These are phyloP conservation scores for Globisporangium takayamanum DNA, from an alignment of 352 stramenopile genomes.

Conservation along the genomic window DNA sequence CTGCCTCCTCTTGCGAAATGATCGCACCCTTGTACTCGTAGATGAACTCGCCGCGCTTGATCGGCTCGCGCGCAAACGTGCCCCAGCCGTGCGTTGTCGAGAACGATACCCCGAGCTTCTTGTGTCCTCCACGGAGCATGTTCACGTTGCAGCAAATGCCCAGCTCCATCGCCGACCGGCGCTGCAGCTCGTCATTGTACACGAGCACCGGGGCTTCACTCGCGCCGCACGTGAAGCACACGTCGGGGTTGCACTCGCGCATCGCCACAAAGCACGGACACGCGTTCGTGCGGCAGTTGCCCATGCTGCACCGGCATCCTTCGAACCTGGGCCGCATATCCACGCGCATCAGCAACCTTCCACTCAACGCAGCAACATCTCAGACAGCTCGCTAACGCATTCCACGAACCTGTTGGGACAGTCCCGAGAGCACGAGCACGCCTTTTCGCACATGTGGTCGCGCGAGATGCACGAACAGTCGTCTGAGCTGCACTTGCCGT, in stretches of 20 bases:
- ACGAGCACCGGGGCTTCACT: conserved; percentile 44
- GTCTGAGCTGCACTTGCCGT: conserved; percentile 46
- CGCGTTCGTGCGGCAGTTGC: conserved; percentile 56
- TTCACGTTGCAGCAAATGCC: conserved; percentile 70
- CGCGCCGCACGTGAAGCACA: conserved; percentile 51
- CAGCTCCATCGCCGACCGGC: conserved; percentile 27
- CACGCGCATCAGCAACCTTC: not conserved
- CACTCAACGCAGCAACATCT: not conserved
- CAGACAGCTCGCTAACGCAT: conserved; percentile 4
- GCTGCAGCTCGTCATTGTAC: conserved; percentile 25
- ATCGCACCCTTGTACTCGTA: conserved; percentile 64
- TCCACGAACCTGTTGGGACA: conserved; percentile 54
- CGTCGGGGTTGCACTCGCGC: conserved; percentile 52
- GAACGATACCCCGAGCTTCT: conserved; percentile 52
- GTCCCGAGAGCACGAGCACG: conserved; percentile 73
- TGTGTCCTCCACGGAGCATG: conserved; percentile 48
- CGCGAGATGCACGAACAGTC: conserved; percentile 70
- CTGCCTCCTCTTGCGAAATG: conserved; percentile 63
- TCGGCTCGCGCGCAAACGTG: conserved; percentile 49
- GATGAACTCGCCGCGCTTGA: conserved; percentile 62
- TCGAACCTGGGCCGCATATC: conserved; percentile 22
- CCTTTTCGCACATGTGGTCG: conserved; percentile 77
- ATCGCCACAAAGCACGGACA: conserved; percentile 55
- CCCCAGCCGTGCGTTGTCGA: conserved; percentile 63
- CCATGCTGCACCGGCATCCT: conserved; percentile 45